Evolutionary conservation across 164 flowering plant species (phyloP).

Genomic region (Kalanchoe fedtschenkoi): DNA sequence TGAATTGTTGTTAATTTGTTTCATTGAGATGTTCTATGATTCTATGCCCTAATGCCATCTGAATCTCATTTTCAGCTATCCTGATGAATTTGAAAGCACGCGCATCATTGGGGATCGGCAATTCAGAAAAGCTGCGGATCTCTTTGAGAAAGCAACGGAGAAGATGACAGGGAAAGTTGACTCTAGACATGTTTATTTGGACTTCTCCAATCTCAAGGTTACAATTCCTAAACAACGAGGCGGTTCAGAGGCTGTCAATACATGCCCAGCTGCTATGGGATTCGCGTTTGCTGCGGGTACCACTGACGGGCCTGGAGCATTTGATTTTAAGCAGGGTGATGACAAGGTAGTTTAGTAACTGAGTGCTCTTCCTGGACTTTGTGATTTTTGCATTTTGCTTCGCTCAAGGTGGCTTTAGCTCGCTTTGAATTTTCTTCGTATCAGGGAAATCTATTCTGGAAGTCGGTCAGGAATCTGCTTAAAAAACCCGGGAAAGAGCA

Average conservation of each 20-base stretch:
- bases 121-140: slow-evolving; percentile 68
- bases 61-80: slow-evolving; percentile 42
- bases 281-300: slow-evolving; percentile 99
- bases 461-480: slow-evolving; percentile 56
- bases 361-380: not conserved
- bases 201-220: slow-evolving; percentile 81
- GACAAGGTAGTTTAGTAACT: slow-evolving; percentile 33
- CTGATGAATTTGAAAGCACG: slow-evolving; percentile 97
- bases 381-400: not conserved
- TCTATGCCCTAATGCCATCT: slow-evolving; percentile 9
- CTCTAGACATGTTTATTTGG: slow-evolving; percentile 59
- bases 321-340: slow-evolving; percentile 97
- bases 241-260: slow-evolving; percentile 51
- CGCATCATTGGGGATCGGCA: slow-evolving; percentile 89
- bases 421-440: not conserved
- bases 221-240: slow-evolving; percentile 47
- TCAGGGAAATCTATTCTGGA: slow-evolving; percentile 98
- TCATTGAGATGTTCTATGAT: not conserved
- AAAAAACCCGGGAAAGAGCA: slow-evolving; percentile 68
- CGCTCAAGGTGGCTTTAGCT: slow-evolving; percentile 3
- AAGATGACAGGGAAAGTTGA: slow-evolving; percentile 74
- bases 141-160: slow-evolving; percentile 71
- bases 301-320: slow-evolving; percentile 99
- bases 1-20: slow-evolving; percentile 16
- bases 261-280: slow-evolving; percentile 99